A percentile compares a stretch with the other conserved stretches of the same genome.
Evolutionary conservation across 2,329 filamentous ascomycete genomes (phyloP).

Genomic region (Arthrobotrys pseudoclavata): DNA sequence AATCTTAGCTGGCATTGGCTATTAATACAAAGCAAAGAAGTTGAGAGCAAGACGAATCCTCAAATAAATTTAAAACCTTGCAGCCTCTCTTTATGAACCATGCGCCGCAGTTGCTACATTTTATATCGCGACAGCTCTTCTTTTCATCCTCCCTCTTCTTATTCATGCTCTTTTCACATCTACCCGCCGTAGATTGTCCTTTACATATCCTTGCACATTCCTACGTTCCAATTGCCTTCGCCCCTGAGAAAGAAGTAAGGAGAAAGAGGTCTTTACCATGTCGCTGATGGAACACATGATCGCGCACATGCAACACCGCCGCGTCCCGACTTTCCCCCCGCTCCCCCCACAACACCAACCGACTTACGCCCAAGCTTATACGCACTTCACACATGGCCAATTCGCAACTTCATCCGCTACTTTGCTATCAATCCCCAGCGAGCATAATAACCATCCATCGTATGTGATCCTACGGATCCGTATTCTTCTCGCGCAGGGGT

Average conservation of each 20-base stretch:
- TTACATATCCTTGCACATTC: neutral
- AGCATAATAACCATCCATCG: constrained; percentile 49
- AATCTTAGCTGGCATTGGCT: constrained; percentile 17
- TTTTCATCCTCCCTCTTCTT: neutral
- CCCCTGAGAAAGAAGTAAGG: neutral
- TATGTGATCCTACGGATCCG: constrained; percentile 53
- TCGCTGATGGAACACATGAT: constrained; percentile 58
- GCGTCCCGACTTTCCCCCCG: constrained; percentile 48
- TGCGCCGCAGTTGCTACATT: constrained; percentile 1
- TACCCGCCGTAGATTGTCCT: neutral
- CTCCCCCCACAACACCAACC: constrained; percentile 49
- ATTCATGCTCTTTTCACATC: neutral
- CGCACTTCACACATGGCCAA: constrained; percentile 55
- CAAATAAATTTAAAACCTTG: neutral
- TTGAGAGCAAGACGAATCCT: constrained; percentile 3
- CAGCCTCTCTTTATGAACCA: constrained; percentile 17
- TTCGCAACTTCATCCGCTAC: constrained; percentile 55
- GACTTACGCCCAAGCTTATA: constrained; percentile 36
- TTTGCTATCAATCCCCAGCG: constrained; percentile 48
- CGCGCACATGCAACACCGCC: constrained; percentile 58
- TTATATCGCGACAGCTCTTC: constrained; percentile 30
- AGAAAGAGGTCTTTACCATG: constrained; percentile 17
- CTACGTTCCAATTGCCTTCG: neutral
- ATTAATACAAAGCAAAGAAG: constrained; percentile 6
- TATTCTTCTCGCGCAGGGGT: constrained; percentile 50